Percentiles rank a stretch among this genome's conserved stretches.
These are phyloP conservation scores for Madurella mycetomatis DNA, from an alignment of 2,329 filamentous ascomycete species.

Conservation along the genomic window DNA sequence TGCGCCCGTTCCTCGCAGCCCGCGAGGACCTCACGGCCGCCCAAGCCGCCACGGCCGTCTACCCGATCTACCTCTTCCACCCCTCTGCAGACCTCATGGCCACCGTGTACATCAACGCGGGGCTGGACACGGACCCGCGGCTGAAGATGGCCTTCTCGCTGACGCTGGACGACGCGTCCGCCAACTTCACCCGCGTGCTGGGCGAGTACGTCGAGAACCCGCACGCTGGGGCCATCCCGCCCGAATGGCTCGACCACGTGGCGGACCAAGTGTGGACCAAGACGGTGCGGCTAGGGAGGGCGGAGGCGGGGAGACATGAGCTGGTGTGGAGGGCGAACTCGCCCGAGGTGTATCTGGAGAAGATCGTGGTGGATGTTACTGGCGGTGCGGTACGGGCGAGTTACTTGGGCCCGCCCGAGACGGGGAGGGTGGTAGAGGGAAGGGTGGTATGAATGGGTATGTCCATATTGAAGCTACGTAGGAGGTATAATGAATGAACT, in stretches of 20 bases:
- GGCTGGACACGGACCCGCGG: conserved; percentile 48
- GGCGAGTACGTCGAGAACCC: conserved; percentile 40
- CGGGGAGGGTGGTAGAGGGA: conserved; percentile 3
- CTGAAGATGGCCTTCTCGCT: conserved; percentile 48
- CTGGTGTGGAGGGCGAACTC: conserved; percentile 31
- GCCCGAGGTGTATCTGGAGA: conserved; percentile 36
- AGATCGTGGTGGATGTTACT: conserved; percentile 32
- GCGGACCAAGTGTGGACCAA: conserved; percentile 48
- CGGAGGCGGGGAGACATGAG: conserved; percentile 28
- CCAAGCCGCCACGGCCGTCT: conserved; percentile 25
- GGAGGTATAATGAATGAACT: too few species aligned
- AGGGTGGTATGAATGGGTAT: too few species aligned
- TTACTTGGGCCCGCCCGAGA: conserved; percentile 35
- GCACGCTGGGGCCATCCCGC: conserved; percentile 39
- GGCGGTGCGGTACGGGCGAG: conserved; percentile 31
- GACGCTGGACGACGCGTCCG: conserved; percentile 40
- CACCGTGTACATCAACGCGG: conserved; percentile 35
- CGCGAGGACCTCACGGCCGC: conserved; percentile 6
- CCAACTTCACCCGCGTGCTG: conserved; percentile 30
- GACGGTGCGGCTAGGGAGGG: conserved; percentile 26
- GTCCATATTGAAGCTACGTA: too few species aligned
- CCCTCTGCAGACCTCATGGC: conserved; percentile 25
- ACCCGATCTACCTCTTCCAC: conserved; percentile 32
- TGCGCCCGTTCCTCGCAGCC: conserved; percentile 24
- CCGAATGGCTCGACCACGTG: conserved; percentile 46